Evolutionary conservation across 1,139 yeast species (phyloP).

Genomic region (Yamadazyma friedrichii): DNA sequence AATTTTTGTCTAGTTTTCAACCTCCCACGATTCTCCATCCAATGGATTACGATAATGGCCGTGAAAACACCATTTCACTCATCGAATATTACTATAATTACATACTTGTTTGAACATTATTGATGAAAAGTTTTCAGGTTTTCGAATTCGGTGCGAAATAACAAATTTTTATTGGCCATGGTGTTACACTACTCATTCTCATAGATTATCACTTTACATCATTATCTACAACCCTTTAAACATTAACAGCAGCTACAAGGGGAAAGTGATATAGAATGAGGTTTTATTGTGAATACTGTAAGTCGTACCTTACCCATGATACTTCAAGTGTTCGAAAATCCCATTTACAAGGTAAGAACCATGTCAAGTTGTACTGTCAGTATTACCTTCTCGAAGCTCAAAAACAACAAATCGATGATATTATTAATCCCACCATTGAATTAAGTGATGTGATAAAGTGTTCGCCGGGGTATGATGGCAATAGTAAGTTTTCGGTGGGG

Average conservation of each 20-base stretch:
- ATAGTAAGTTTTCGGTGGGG: conserved; percentile 6
- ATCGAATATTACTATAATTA: not conserved
- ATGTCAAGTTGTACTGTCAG: conserved; percentile 69
- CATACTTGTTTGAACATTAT: conserved; percentile 20
- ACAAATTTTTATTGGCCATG: conserved; percentile 8
- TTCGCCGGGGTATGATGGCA: conserved; percentile 9
- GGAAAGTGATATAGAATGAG: no score
- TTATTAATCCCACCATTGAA: conserved; percentile 36
- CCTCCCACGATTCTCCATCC: no score
- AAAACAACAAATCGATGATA: conserved; percentile 42
- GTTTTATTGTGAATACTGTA: conserved; percentile 86
- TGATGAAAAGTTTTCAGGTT: conserved; percentile 9
- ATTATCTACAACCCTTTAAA: no score
- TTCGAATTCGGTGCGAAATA: conserved; percentile 11
- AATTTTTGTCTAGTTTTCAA: no score
- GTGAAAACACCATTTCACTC: not conserved
- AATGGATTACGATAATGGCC: no score
- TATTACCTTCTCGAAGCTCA: conserved; percentile 66
- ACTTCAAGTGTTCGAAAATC: conserved; percentile 83
- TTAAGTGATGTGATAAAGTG: conserved; percentile 5
- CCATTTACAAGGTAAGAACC: conserved; percentile 80
- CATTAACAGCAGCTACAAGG: no score
- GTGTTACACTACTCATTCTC: conserved; percentile 1
- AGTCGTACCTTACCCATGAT: conserved; percentile 84
- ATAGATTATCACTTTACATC: no score